Conservation (phyloP, 2,329 filamentous ascomycete genomes). For the Gnomoniopsis smithogilvyi region DNA sequence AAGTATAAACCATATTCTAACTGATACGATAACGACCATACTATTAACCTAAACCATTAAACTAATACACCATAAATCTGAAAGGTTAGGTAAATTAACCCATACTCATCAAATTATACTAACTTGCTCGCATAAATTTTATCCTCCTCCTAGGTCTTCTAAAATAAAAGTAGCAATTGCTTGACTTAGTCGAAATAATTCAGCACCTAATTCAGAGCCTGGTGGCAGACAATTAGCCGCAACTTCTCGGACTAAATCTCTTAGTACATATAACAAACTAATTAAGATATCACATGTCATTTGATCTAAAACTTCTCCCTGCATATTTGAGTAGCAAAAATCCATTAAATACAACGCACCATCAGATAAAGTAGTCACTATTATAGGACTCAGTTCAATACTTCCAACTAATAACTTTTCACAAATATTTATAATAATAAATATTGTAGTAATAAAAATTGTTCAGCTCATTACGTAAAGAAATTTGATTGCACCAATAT, state of each 20-base stretch:
- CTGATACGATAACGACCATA: slow-evolving; percentile 18
- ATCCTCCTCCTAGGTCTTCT: neutral
- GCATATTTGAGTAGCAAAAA: neutral
- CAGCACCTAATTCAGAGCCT: neutral
- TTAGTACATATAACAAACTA: neutral
- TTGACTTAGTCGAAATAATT: neutral
- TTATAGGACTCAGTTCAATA: neutral
- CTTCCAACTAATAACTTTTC: neutral
- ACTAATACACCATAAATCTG: neutral
- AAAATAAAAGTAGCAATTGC: neutral
- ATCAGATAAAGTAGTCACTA: neutral
- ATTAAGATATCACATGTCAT: neutral
- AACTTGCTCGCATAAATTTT: neutral
- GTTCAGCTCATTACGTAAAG: neutral
- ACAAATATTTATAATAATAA: neutral
- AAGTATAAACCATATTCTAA: slow-evolving; percentile 18
- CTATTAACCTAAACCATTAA: slow-evolving; percentile 18
- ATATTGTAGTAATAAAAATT: neutral
- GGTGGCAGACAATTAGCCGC: neutral
- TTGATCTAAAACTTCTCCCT: neutral
- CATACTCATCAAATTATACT: neutral
- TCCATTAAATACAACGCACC: neutral
- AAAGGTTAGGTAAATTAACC: neutral
- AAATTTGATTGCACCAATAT: neutral
- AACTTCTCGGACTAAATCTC: neutral